Base-by-base conservation (phyloP, 495 filamentous ascomycete species). In the Daldinia concentrica region DNA sequence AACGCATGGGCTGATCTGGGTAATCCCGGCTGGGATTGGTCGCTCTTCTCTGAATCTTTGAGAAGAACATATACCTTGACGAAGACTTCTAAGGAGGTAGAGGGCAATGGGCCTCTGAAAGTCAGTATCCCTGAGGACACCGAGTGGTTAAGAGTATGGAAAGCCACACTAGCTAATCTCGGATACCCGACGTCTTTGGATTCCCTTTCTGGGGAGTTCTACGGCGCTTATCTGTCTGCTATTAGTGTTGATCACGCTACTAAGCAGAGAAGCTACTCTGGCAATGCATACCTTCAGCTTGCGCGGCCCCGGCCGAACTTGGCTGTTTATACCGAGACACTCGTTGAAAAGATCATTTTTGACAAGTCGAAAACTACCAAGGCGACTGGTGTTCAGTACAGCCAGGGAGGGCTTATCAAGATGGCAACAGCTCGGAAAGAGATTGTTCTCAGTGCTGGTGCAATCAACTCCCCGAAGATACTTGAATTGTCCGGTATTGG, bases 1-100 rank as follows among this genome's bases (percentile, higher is more conserved):
- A 78, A 85, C 41, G 70, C 62, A 4, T 85, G 82, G 83, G 80
- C 69, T 3, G 61, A 64, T 14, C 73, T 82, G 1, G 82, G 83
- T 3, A 83, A 82, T 56, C 48, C 60, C n/a, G 78, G 77, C 22
- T 85, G 81, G 82, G 74, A 73, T 12, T 81, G 76, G 74, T 41
- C 76, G 71, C 74, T 11, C 68, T 77, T 62, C 64, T 78, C 36
- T 61, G 78, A 67, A 50, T 73, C 24, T 64, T 66, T 51, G 66
- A 8, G 43, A 4, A 34, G 7, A 15, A n/a, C 54, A 0, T 57
- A 19, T n/a, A 30, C 30, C 3, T 6, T 36, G n/a, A 29, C 30
- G 7, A 54, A 29, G n/a, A 9, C 29, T 14, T 11, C 54, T 4
- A 3, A 15, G 14, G 30, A 57, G 58, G 72, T 57, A 58, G 66